Percentiles rank a stretch among this genome's conserved stretches.
These are phyloP conservation scores for Neurospora sp. DNA, from an alignment of 495 filamentous ascomycete genomes.

Conservation along the genomic window DNA sequence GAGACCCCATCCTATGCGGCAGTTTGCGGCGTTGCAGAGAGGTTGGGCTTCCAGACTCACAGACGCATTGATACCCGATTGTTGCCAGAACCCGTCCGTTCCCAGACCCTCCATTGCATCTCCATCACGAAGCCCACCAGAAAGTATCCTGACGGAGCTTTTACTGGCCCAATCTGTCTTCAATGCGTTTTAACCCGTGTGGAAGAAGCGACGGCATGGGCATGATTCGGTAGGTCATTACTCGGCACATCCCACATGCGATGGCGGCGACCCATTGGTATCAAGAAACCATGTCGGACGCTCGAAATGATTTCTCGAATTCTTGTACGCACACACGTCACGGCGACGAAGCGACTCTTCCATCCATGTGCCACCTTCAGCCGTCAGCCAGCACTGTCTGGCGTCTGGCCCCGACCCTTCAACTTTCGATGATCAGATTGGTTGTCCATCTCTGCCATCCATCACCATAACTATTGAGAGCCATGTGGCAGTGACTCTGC, in stretches of 20 bases:
- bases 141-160: conserved; percentile 1
- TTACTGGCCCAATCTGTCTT: conserved; percentile 10
- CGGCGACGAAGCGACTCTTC: background rate
- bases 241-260: background rate
- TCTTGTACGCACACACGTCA: background rate
- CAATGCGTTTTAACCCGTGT: conserved; percentile 3
- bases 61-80: conserved; percentile 29
- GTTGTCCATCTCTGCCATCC: background rate
- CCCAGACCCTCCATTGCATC: conserved; percentile 4
- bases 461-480: background rate
- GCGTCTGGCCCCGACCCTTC: background rate
- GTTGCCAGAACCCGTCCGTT: conserved; percentile 7
- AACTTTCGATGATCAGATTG: background rate
- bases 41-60: conserved; percentile 14
- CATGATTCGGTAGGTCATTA: conserved; percentile 9
- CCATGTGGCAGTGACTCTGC: background rate
- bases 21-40: background rate
- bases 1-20: conserved; percentile 1
- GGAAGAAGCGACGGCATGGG: background rate
- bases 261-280: background rate
- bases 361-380: background rate
- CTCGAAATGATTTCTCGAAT: background rate
- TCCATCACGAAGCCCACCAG: background rate
- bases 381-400: background rate
- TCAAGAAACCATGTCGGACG: background rate